Percentiles rank a stretch among this genome's conserved stretches.
Evolutionary conservation across 2,329 filamentous ascomycete species (phyloP).

Genomic region (Fusarium anguioides): DNA sequence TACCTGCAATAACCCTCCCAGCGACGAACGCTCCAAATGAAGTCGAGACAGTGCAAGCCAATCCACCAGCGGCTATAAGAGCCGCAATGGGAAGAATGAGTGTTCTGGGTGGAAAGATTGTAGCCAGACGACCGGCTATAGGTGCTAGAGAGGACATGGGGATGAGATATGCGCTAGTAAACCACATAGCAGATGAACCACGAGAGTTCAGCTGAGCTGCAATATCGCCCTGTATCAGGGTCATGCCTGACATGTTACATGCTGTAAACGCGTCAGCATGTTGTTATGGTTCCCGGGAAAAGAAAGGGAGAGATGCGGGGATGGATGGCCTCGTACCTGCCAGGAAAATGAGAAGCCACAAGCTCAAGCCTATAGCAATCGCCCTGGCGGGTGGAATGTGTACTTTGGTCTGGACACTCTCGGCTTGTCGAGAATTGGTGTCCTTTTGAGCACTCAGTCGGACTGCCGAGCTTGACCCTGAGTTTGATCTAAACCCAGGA

Average conservation of each 20-base stretch:
- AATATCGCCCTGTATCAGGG: conserved; percentile 82
- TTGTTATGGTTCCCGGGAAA: neutral
- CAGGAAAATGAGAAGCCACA: conserved; percentile 47
- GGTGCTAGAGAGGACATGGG: conserved; percentile 72
- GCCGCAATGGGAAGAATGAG: conserved; percentile 72
- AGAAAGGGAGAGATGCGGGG: neutral
- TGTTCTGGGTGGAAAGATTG: conserved; percentile 76
- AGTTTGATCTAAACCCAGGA: conserved; percentile 5
- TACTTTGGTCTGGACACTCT: conserved; percentile 24
- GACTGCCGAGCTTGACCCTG: conserved; percentile 12
- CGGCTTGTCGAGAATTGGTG: conserved; percentile 5
- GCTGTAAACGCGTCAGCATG: conserved; percentile 49
- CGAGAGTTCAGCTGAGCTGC: conserved; percentile 80
- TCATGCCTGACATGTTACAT: conserved; percentile 82
- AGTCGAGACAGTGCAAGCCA: conserved; percentile 71
- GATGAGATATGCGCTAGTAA: conserved; percentile 80
- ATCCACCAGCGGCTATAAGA: conserved; percentile 68
- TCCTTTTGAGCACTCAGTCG: neutral
- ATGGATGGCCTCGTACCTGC: conserved; percentile 32
- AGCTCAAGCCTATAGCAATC: conserved; percentile 56
- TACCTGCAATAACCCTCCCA: conserved; percentile 74
- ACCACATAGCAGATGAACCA: conserved; percentile 79
- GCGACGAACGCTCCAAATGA: conserved; percentile 72
- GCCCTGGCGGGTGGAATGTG: conserved; percentile 50
- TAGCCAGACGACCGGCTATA: conserved; percentile 76